These are phyloP conservation scores for Daldinia concentrica DNA, from an alignment of 495 filamentous ascomycete genomes.

Conservation along the genomic window DNA sequence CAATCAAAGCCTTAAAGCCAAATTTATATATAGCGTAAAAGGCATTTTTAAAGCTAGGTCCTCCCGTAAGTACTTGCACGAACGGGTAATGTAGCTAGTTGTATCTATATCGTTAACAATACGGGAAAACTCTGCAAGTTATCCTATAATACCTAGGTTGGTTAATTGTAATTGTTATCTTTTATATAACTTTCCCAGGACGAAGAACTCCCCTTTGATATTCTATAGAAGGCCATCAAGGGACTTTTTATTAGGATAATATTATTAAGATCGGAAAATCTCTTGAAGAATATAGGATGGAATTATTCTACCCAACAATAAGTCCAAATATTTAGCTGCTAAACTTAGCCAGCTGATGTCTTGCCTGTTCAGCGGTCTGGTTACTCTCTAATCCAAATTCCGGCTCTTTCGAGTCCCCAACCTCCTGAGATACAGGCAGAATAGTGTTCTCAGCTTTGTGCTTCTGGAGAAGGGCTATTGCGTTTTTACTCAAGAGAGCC, in stretches of 20 bases:
- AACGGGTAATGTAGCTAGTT: too few relatives aligned
- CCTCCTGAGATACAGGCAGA: not conserved
- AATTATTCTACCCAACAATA: not conserved
- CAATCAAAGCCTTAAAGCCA: too few relatives aligned
- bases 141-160: not conserved
- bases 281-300: not conserved
- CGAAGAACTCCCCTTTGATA: too few relatives aligned
- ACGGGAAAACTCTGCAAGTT: not conserved
- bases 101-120: not conserved
- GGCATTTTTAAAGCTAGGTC: too few relatives aligned
- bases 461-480: not conserved
- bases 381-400: not conserved
- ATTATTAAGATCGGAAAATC: too few relatives aligned
- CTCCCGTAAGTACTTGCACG: too few relatives aligned
- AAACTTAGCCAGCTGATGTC: not conserved
- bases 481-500: not conserved
- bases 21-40: too few relatives aligned
- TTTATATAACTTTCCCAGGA: too few relatives aligned
- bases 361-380: not conserved
- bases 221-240: too few relatives aligned
- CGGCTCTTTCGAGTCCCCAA: not conserved
- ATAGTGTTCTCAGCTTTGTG: not conserved
- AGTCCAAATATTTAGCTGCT: not conserved
- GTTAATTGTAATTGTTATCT: too few relatives aligned
- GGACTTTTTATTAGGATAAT: too few relatives aligned